These are phyloP conservation scores for Globisporangium alternatum DNA, from an alignment of 352 stramenopile species.

Conservation along the genomic window DNA sequence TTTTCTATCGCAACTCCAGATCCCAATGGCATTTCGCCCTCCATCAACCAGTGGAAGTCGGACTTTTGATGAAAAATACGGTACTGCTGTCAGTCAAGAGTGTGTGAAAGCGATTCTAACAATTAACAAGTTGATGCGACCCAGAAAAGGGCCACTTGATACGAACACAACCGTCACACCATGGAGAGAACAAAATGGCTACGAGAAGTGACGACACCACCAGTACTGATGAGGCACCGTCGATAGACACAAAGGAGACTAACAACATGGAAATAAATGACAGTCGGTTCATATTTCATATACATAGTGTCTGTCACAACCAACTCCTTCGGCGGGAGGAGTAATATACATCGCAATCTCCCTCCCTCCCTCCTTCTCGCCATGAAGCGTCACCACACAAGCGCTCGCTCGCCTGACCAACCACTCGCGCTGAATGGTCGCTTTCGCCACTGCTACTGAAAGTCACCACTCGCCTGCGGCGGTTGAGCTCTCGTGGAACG, in stretches of 20 bases:
- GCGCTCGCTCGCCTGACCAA: background rate
- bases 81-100: background rate
- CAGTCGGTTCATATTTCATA: constrained; percentile 6
- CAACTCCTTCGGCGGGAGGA: background rate
- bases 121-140: background rate
- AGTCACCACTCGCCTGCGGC: background rate
- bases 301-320: background rate
- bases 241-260: too few relatives aligned
- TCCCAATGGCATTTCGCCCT: background rate
- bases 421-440: too few relatives aligned
- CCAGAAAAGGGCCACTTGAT: background rate
- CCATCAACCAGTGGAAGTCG: constrained; percentile 1
- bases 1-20: background rate
- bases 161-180: background rate
- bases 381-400: background rate
- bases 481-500: constrained; percentile 22
- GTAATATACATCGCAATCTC: constrained; percentile 13
- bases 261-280: too few relatives aligned
- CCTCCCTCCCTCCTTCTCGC: constrained; percentile 4
- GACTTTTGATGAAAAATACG: background rate
- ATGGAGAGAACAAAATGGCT: background rate
- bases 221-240: too few relatives aligned
- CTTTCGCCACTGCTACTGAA: background rate
- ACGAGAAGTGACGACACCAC: background rate
- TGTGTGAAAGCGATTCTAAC: background rate